Percentiles rank a stretch among this genome's conserved stretches.
Evolutionary conservation across 2,329 filamentous ascomycete genomes (phyloP).

Genomic region (Paraconiothyrium sp.): DNA sequence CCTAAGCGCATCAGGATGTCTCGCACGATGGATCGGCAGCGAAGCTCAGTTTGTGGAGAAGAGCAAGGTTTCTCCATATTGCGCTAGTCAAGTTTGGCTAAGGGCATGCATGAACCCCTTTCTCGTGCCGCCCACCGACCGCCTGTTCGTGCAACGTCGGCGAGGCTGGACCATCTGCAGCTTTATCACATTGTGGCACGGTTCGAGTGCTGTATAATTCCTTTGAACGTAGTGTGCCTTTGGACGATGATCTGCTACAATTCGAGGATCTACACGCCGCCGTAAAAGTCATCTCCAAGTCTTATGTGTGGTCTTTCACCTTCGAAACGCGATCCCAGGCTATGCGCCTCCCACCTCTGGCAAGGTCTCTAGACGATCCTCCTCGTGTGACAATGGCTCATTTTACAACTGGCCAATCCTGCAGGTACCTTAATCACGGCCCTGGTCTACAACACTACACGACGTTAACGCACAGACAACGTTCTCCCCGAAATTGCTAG

Average conservation of each 20-base stretch:
- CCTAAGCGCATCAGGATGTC: background rate
- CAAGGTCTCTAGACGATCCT: background rate
- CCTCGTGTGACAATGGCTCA: background rate
- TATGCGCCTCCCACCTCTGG: background rate
- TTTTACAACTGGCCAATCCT: constrained; percentile 1
- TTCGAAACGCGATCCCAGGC: background rate
- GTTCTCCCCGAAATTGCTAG: background rate
- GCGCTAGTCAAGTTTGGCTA: background rate
- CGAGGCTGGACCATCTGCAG: background rate
- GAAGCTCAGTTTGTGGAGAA: constrained; percentile 15
- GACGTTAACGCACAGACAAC: constrained; percentile 3
- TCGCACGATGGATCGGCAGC: constrained; percentile 4
- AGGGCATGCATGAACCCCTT: constrained; percentile 10
- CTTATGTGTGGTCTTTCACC: background rate
- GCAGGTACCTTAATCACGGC: constrained; percentile 4
- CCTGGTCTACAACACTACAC: background rate
- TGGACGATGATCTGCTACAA: background rate
- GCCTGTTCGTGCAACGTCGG: background rate
- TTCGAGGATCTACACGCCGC: background rate
- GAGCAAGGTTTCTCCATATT: constrained; percentile 14
- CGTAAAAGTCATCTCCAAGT: background rate
- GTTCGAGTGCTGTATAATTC: background rate
- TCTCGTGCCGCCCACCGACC: constrained; percentile 1
- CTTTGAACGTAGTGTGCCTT: background rate
- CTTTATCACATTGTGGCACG: background rate